Evolutionary conservation across 331 rosid genomes (phyloP), one percentile per base, ranked within the genome.

Genomic region (Pyracantha coccinea): DNA sequence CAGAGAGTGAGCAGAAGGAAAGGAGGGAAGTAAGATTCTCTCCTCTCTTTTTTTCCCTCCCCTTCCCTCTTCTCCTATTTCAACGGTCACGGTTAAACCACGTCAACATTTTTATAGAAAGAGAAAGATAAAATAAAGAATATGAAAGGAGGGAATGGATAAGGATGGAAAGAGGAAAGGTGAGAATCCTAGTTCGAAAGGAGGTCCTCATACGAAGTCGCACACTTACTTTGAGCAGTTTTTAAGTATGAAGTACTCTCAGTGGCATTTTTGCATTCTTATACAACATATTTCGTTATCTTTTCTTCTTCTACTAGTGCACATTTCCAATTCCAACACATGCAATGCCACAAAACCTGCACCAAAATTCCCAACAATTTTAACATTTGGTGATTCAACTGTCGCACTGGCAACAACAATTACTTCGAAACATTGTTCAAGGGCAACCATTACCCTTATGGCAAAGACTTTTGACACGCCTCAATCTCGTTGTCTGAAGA

Each of bases 371-470:
- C 83, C 86, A 17, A 78, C 88, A 55, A 72, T 89, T 82, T 72
- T 87, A 21, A 74, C 83, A 8, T 87, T 89, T 47, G 93, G 93
- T 1, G 91, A 89, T 78, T 89, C 91, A 3, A 77, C 93, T 0
- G 87, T 81, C 23, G 91, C 71, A 41, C 89, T 11, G 93, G 91
- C 28, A 87, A 87, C 44, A 89, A 89, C 76, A 85, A 87, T 73
- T 79, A 75, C 84, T 54, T 87, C 11, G 20, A 8, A 3, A 85
- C 91, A 7, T 6, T 54, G 53, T 47, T 25, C 4, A 83, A 76
- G 73, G 87, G 69, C 64, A 87, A 89, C 33, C 86, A 83, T 74
- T 76, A 55, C 14, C 93, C 93, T 12, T 85, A 83, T 67, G 93
- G 93, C 13, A 75, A 16, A 28, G 89, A 89, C 66, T 89, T 85